Base-by-base conservation (phyloP, 176 grass and related monocot genomes). In the Oryza meridionalis region DNA sequence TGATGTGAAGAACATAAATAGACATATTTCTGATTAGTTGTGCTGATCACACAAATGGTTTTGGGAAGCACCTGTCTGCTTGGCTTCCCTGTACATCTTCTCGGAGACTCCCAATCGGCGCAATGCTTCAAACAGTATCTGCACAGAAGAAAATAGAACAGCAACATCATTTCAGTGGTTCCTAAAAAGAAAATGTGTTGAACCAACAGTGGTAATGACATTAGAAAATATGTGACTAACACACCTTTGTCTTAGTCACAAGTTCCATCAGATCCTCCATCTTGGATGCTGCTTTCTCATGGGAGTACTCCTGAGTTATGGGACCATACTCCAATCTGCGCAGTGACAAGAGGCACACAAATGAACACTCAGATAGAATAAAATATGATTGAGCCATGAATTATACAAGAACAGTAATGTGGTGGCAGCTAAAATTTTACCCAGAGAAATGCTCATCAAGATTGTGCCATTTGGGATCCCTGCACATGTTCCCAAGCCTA, bases 401-500 rank as follows among this genome's bases (percentile, higher is more conserved):
- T 31, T 53, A 27, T 22, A 11, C n/a, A 47, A 49, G 43, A 26
- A 73, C 5, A 73, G 25, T 47, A 43, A 55, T 50, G 24, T 37
- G n/a, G 68, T 33, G 21, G 67, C 8, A 78, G 2, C 35, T 7
- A 47, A 32, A 13, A 17, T 44, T 77, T 73, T 86, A 94, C 90
- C 69, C 87, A 37, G 40, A 58, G 79, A 95, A 89, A 66, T 84
- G 65, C 33, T 63, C 65, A 26, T 83, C 80, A 68, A 95, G 45
- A 70, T 85, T 92, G 88, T 95, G 93, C 88, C 88, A 92, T 55
- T 62, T 77, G 73, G 83, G 76, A 89, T 88, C 76, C 72, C 65
- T 88, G 65, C 88, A 92, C 11, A 75, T 61, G 40, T 95, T 87
- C 73, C 93, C 88, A 15, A 92, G 88, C 67, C 90, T 82, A 67